Conservation (phyloP, 768 basidiomycete species). For the Lactarius sp. region DNA sequence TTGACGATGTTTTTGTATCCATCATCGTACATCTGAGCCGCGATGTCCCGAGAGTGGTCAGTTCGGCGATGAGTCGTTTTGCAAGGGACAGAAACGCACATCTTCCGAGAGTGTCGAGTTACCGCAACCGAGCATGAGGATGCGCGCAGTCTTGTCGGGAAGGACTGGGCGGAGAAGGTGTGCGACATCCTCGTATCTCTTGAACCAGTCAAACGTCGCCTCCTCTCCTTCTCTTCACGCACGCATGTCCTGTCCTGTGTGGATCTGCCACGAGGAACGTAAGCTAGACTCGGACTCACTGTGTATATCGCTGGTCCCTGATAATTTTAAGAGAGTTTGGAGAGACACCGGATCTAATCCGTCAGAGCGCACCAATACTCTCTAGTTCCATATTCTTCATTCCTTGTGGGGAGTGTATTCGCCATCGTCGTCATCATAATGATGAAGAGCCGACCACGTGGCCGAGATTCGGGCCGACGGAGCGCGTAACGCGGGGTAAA, state of each 20-base stretch:
- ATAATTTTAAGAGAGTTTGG: neutral
- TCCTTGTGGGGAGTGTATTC: slow-evolving; percentile 48
- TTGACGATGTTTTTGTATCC: slow-evolving; percentile 80
- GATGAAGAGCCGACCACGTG: neutral
- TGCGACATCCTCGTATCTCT: slow-evolving; percentile 70
- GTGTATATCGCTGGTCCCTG: slow-evolving; percentile 67
- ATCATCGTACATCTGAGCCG: slow-evolving; percentile 74
- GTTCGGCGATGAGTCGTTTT: too few species aligned
- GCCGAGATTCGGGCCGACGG: neutral
- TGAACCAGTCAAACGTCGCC: slow-evolving; percentile 83
- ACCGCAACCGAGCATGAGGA: slow-evolving; percentile 81
- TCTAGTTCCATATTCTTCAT: slow-evolving; percentile 63
- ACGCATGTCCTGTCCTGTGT: neutral
- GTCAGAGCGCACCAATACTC: slow-evolving; percentile 55
- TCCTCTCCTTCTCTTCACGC: slow-evolving; percentile 50
- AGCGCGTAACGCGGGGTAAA: neutral
- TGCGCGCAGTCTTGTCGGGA: slow-evolving; percentile 53
- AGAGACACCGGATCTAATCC: neutral
- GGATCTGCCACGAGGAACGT: neutral
- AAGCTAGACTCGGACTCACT: slow-evolving; percentile 41
- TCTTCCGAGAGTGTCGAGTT: slow-evolving; percentile 79
- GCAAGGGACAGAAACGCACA: slow-evolving; percentile 33
- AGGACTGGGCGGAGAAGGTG: slow-evolving; percentile 55
- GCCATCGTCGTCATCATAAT: slow-evolving; percentile 6
- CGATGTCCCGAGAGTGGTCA: neutral